Conservation (phyloP, 768 basidiomycete species). For the Bullera alba region DNA sequence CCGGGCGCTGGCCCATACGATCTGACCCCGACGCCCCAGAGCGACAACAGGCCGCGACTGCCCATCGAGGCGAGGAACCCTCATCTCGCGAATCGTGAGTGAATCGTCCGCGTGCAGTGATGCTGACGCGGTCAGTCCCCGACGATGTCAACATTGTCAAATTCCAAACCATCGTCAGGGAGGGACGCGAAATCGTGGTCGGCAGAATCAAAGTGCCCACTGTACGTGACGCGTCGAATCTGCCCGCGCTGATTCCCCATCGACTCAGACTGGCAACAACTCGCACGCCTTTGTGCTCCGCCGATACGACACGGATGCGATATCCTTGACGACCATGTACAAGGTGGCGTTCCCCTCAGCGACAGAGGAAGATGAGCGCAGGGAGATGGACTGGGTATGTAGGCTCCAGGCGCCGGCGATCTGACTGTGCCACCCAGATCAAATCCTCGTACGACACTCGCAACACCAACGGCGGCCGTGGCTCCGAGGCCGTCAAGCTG, state of each 20-base stretch:
- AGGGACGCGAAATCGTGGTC: conserved; percentile 80
- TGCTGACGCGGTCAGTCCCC: conserved; percentile 24
- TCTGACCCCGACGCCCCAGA: conserved; percentile 28
- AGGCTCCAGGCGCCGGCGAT: neutral
- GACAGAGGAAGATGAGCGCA: conserved; percentile 65
- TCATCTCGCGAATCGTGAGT: conserved; percentile 26
- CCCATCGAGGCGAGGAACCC: conserved; percentile 30
- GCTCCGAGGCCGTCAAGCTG: conserved; percentile 64
- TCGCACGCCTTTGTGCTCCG: conserved; percentile 89
- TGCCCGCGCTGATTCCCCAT: conserved; percentile 2
- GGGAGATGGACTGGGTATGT: conserved; percentile 65
- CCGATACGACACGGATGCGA: conserved; percentile 84
- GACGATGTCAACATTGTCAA: conserved; percentile 55
- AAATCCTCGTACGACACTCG: conserved; percentile 67
- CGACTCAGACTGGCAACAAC: conserved; percentile 51
- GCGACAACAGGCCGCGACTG: conserved; percentile 26
- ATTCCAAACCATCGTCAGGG: conserved; percentile 82
- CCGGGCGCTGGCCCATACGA: conserved; percentile 16
- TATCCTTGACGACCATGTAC: conserved; percentile 93
- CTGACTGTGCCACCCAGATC: conserved; percentile 43
- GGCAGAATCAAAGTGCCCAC: conserved; percentile 85
- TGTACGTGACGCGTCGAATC: conserved; percentile 48
- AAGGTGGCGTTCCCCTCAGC: conserved; percentile 86
- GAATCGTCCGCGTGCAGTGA: neutral
- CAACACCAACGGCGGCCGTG: conserved; percentile 65